Evolutionary conservation across 225 moss, liverwort and hornwort genomes (phyloP).

Genomic region (Polytrichum commune): DNA sequence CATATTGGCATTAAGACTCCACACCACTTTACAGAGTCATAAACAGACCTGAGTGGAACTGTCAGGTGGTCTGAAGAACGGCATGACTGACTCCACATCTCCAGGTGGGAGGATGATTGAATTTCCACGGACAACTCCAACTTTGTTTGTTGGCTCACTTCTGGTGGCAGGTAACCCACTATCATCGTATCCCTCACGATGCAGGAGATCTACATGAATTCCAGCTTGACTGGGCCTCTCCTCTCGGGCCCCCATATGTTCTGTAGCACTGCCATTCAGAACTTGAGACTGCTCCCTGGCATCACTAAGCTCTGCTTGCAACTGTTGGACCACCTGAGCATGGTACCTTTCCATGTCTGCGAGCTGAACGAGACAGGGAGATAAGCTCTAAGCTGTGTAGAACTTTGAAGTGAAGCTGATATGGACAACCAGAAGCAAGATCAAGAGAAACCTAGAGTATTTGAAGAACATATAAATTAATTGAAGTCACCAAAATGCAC

Average conservation of each 20-base stretch:
- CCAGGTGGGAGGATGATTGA: slow-evolving; percentile 46
- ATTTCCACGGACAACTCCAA: slow-evolving; percentile 48
- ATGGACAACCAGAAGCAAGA: no score
- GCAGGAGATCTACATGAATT: slow-evolving; percentile 44
- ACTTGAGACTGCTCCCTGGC: slow-evolving; percentile 67
- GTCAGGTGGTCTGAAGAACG: slow-evolving; percentile 65
- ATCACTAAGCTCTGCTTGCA: slow-evolving; percentile 78
- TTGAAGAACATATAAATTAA: no score
- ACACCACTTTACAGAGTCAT: not conserved
- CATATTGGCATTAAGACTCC: no score
- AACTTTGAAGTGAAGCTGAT: no score
- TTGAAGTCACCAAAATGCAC: no score
- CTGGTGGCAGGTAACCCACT: slow-evolving; percentile 34
- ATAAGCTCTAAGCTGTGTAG: not conserved
- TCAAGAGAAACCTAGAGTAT: no score
- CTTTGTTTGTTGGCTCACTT: slow-evolving; percentile 32
- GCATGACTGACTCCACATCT: slow-evolving; percentile 58
- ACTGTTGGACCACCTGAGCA: slow-evolving; percentile 68
- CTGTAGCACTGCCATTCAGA: slow-evolving; percentile 54
- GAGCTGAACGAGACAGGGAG: slow-evolving; percentile 42
- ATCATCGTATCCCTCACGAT: slow-evolving; percentile 58
- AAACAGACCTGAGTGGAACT: slow-evolving; percentile 37
- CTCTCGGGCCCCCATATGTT: slow-evolving; percentile 54
- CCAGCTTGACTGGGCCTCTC: slow-evolving; percentile 40
- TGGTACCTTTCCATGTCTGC: slow-evolving; percentile 88